Evolutionary conservation across 2,329 filamentous ascomycete genomes (phyloP).

Genomic region (Cordyceps farinosa): DNA sequence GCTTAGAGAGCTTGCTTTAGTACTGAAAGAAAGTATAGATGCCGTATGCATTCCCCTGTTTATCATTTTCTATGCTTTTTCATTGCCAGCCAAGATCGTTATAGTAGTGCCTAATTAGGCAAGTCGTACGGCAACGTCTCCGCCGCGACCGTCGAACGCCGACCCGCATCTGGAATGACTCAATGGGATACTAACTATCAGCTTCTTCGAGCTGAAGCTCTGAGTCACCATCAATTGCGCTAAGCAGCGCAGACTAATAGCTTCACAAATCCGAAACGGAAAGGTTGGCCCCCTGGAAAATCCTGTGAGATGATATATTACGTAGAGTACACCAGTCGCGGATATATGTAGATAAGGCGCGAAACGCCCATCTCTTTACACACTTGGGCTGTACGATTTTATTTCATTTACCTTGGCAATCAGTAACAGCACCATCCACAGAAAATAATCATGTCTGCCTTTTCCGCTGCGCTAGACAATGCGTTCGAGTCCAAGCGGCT

Average conservation of each 20-base stretch:
- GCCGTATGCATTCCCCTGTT: not conserved
- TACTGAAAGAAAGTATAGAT: not conserved
- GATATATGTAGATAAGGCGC: not conserved
- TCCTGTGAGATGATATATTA: not conserved
- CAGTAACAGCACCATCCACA: not conserved
- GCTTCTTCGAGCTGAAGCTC: not conserved
- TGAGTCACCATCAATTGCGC: not conserved
- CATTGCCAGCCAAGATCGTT: not conserved
- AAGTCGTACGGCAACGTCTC: not conserved
- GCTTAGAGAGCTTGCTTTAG: not conserved
- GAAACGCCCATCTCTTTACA: not conserved
- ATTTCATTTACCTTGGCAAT: not conserved
- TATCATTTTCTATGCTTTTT: no score
- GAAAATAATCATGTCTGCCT: conserved; percentile 3
- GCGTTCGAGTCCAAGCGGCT: conserved; percentile 22
- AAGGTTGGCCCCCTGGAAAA: no score
- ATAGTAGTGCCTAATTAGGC: not conserved
- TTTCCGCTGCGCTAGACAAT: conserved; percentile 14
- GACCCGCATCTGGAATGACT: not conserved
- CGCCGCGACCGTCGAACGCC: conserved; percentile 1
- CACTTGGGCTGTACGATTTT: not conserved
- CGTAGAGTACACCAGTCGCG: no score
- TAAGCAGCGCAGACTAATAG: no score
- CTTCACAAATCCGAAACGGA: not conserved
- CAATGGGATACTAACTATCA: not conserved